Evolutionary conservation across 2,329 filamentous ascomycete genomes (phyloP), one percentile per base, ranked within the genome.

Genomic region (Septoria linicola): DNA sequence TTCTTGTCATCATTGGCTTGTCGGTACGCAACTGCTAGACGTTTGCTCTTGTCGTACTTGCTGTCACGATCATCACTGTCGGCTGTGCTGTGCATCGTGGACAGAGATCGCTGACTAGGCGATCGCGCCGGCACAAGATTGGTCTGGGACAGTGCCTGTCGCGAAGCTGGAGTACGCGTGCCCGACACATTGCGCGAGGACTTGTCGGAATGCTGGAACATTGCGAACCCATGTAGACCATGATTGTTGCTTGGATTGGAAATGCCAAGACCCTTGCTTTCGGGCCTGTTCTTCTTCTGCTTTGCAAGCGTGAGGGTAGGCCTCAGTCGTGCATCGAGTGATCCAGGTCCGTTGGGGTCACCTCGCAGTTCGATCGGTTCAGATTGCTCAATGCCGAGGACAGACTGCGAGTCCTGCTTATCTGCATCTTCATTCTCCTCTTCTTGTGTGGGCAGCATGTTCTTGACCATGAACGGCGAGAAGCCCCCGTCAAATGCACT

Each of bases 251-350:
- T 52, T 7, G 39, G 55, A 36, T 54, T 54, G 5, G 57, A 60
- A 27, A 68, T 67, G 3, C 68, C 68, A 1, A 69, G 56, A 6
- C 68, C 68, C 47, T 61, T 63, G 32, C 56, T 51, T 7, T 69
- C 63, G 23, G 52, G 43, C 51, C 65, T 66, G 37, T 53, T 36
- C 39, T 60, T 61, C 43, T 58, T 62, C 39, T 53, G 57, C 59
- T 66, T 76, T 31, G 68, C 71, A 58, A 77, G 70, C 16, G 79
- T 85, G 64, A 96, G 72, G 0, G 92, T 97, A 10, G 93, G 90
- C 48, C 85, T 85, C 34, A 97, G 77, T 30, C 92, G 84, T 47
- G 90, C 77, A 66, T 95, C 90, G 19, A 96, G 79, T 23, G 88
- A 87, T 3, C 87, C 87, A 7, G 86, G 79, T 10, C 84, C 81